Evolutionary conservation across 2,329 filamentous ascomycete species (phyloP), one percentile per base, ranked within the genome.

Genomic region (Aspergillus jensenii): DNA sequence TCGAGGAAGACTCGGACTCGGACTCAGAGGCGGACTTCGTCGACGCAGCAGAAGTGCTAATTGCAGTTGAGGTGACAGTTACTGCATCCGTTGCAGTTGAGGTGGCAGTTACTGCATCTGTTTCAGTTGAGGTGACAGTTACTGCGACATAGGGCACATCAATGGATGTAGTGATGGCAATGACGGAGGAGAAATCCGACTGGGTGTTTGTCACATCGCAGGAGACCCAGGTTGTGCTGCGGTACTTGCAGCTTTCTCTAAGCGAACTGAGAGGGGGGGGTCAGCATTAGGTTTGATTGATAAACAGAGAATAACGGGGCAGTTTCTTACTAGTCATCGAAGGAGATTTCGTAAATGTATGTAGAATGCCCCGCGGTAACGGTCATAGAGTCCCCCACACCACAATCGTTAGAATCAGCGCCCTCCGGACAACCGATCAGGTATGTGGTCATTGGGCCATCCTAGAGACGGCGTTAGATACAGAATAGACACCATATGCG

Each of bases 61-160:
- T 55, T 19, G 59, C 53, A 21, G 21, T 21, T 3, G 21, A 21
- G 21, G 21, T 21, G 21, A 21, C 21, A 19, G 19, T 19, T 19
- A 19, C 19, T 37, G 64, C 61, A 19, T 49, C 45, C 17, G 46
- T 55, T 19, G 59, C 53, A 21, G 21, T 21, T 3, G 21, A 21
- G 21, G 21, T 21, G 21, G 4, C 21, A 21, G 68, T 63, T 57
- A 71, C 57, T 37, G 63, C 61, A 19, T 49, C 45, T 14, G 46
- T 52, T 11, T 65, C 52, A 2, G 69, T 70, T 31, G 66, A 55
- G 11, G 69, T 70, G 48, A 71, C 62, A 21, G 68, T 63, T 58
- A 71, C 57, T 35, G 59, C 27, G 5, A 58, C 15, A n/a, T 45
- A 58, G 15, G 55, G 37, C 17, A 62, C 3, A 4, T 31, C 25